These are phyloP conservation scores for Candida koratica DNA, from an alignment of 805 yeast genomes.

Conservation along the genomic window DNA sequence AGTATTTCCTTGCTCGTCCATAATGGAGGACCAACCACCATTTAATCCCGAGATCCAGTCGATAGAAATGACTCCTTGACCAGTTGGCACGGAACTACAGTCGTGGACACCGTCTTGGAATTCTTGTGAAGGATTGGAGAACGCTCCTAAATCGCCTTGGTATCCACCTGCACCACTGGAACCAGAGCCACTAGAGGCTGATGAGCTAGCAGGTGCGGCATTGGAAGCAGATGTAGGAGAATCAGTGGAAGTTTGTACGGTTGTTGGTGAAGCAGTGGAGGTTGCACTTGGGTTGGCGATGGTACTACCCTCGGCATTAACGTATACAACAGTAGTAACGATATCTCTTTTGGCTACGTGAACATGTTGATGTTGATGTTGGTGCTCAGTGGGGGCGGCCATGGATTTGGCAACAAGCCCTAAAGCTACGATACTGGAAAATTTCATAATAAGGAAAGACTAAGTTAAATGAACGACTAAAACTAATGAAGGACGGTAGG, in stretches of 20 bases:
- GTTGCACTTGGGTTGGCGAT: constrained; percentile 24
- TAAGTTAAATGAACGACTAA: constrained; percentile 8
- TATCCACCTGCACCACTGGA: constrained; percentile 27
- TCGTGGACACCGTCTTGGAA: constrained; percentile 71
- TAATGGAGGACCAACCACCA: constrained; percentile 83
- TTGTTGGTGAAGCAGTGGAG: constrained; percentile 11
- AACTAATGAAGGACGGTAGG: constrained; percentile 7
- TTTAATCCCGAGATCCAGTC: constrained; percentile 48
- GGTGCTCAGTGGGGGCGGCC: constrained; percentile 35
- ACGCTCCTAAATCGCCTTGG: constrained; percentile 58
- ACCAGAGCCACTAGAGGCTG: constrained; percentile 6
- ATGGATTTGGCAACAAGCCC: constrained; percentile 16
- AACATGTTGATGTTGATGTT: constrained; percentile 29
- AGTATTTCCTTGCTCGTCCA: constrained; percentile 54
- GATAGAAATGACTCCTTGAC: constrained; percentile 77
- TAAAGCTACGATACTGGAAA: constrained; percentile 12
- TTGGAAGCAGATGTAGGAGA: constrained; percentile 7
- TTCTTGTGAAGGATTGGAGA: constrained; percentile 49
- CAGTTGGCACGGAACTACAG: constrained; percentile 71
- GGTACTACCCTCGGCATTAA: constrained; percentile 34
- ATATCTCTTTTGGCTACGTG: constrained; percentile 36
- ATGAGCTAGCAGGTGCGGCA: constrained; percentile 7
- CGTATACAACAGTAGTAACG: constrained; percentile 35
- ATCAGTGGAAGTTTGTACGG: constrained; percentile 12
- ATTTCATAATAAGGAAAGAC: constrained; percentile 21